Evolutionary conservation across 2,329 filamentous ascomycete species (phyloP).

Genomic region (Xylariaceae sp.): DNA sequence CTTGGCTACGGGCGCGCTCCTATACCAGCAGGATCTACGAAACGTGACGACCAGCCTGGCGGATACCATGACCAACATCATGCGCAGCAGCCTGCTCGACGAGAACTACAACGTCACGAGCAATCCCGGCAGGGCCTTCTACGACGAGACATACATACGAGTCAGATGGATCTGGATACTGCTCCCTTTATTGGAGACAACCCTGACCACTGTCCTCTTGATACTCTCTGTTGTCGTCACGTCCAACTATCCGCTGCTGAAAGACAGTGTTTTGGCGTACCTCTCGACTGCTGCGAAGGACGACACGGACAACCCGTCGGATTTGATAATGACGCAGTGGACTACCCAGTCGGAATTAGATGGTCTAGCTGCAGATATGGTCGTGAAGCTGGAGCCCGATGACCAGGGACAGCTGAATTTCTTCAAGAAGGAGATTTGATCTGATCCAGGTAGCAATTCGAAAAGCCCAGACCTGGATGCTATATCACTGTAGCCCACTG

Average conservation of each 20-base stretch:
- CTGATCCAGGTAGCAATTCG: too few species aligned
- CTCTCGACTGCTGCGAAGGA: neutral
- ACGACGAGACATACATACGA: conserved; percentile 8
- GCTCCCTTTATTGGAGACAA: neutral
- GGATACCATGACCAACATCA: conserved; percentile 7
- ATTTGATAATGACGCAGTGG: neutral
- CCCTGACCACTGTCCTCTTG: neutral
- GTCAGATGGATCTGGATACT: conserved; percentile 3
- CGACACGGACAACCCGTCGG: neutral
- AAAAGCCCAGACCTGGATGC: too few species aligned
- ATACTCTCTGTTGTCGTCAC: neutral
- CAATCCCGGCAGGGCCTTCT: neutral
- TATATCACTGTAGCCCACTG: too few species aligned
- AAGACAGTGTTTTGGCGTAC: conserved; percentile 14
- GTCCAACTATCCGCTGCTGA: conserved; percentile 3
- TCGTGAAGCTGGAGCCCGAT: neutral
- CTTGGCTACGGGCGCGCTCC: neutral
- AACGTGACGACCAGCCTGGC: conserved; percentile 1
- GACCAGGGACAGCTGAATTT: neutral
- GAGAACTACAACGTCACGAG: conserved; percentile 9
- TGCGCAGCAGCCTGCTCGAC: neutral
- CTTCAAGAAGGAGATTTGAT: neutral
- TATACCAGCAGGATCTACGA: conserved; percentile 5
- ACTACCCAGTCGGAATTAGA: neutral
- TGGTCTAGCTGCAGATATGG: neutral